Percentiles rank a stretch among this genome's conserved stretches.
Conservation (phyloP, 2,329 filamentous ascomycete genomes). For the Sphaerulina vaccinii region DNA sequence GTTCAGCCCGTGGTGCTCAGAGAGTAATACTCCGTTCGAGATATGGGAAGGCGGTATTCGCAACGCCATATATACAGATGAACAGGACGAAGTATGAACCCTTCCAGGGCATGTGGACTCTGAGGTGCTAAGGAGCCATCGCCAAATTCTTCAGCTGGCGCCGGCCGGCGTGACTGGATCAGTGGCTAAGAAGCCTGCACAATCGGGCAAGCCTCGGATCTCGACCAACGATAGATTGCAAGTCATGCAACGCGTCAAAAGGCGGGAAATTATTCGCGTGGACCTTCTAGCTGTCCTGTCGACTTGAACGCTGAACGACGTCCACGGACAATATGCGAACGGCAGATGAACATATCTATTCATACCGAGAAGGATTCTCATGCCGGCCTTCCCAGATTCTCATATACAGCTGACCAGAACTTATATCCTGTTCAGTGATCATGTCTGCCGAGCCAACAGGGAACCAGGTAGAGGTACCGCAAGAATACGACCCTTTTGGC, state of each 20-base stretch:
- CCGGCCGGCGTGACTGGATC: no score
- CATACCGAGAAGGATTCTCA: background rate
- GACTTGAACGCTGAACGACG: no score
- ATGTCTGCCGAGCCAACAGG: no score
- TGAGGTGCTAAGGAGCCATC: no score
- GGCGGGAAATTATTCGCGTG: background rate
- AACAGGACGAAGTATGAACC: background rate
- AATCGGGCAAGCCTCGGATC: background rate
- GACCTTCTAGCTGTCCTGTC: no score
- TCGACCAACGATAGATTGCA: no score
- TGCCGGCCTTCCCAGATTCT: background rate
- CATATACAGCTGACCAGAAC: background rate
- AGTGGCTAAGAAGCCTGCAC: background rate
- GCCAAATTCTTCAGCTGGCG: no score
- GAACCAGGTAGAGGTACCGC: background rate
- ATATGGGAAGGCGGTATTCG: conserved; percentile 64
- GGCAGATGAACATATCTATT: no score
- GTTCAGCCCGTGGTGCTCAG: conserved; percentile 73
- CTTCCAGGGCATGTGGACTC: background rate
- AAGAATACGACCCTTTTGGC: background rate
- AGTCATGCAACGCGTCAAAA: no score
- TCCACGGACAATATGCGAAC: no score
- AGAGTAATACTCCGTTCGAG: conserved; percentile 68
- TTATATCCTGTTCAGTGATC: no score
- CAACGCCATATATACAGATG: background rate